Base-by-base conservation (phyloP, 2,329 filamentous ascomycete species). In the Talaromyces funiculosus region DNA sequence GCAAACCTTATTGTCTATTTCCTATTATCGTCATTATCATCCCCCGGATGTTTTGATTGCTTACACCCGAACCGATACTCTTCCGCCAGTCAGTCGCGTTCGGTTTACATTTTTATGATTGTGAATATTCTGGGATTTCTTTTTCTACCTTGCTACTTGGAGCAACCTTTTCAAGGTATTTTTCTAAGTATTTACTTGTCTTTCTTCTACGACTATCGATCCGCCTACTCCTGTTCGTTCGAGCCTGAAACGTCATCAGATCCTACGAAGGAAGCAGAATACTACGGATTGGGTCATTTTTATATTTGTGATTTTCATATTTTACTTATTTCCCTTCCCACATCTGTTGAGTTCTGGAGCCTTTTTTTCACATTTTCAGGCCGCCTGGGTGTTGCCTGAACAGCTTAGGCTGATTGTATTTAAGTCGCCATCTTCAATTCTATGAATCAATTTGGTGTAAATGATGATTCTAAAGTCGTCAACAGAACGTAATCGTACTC, bases 111-210 rank as follows among this genome's bases (percentile, higher is more conserved):
- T 43, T 59, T 59, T 59, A 53, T 31, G 57, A 59, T 43, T 59
- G 57, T 59, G 57, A 42, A 59, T 59, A 59, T 59, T 59, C 33
- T 43, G 57, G 24, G n/a, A 59, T 40, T 53, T 37, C 35, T 38
- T 29, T 37, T 35, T 20, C 29, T 16, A 20, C 12, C 2, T 38
- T 54, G n/a, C 29, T 26, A 10, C 51, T 54, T 54, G 7, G 51
- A 40, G 33, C 16, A 24, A 16, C 31, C 51, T 35, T 54, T 18
- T 54, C 33, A 18, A 54, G 51, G 51, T 40, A 54, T 26, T 40
- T 35, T 38, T 54, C 51, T 54, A 29, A 51, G 47, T 33, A 51
- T 35, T 33, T 51, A 35, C n/a, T 33, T 47, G 4, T 6, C 7
- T 33, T 33, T 33, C 47, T 49, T 51, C 29, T 45, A n/a, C 37